phyloP scores from a whole-genome alignment of 2,329 filamentous ascomycete species.

The Mollisia scopiformis region DNA sequence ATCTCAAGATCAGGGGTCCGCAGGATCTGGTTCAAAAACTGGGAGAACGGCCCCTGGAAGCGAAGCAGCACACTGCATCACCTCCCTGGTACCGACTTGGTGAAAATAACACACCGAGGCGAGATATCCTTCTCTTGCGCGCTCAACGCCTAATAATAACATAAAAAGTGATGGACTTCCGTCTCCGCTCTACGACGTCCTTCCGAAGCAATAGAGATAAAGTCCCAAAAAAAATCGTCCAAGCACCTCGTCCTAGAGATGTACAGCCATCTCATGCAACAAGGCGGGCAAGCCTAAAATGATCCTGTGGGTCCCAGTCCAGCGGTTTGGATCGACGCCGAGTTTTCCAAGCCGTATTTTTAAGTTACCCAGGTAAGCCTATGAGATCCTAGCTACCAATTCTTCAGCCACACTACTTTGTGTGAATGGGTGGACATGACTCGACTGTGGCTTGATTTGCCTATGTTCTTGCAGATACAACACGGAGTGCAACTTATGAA shows the following conservation, averaged over 20 bases:
- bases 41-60: background rate
- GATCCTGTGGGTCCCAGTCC: background rate
- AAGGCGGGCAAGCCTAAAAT: background rate
- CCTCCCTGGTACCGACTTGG: background rate
- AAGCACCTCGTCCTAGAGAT: background rate
- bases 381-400: no score
- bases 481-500: background rate
- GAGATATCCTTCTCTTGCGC: background rate
- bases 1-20: slow-evolving; percentile 13
- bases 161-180: background rate
- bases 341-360: background rate
- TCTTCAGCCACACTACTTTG: background rate
- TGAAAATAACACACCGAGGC: background rate
- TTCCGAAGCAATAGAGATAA: background rate
- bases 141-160: background rate
- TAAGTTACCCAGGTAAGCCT: background rate
- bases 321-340: background rate
- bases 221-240: background rate
- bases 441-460: background rate
- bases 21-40: slow-evolving; percentile 6
- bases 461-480: background rate
- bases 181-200: background rate
- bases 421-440: background rate
- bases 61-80: slow-evolving; percentile 1
- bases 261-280: background rate